phyloP scores from a whole-genome alignment of 441 rosid genomes.

The Aquilaria agallochum region DNA sequence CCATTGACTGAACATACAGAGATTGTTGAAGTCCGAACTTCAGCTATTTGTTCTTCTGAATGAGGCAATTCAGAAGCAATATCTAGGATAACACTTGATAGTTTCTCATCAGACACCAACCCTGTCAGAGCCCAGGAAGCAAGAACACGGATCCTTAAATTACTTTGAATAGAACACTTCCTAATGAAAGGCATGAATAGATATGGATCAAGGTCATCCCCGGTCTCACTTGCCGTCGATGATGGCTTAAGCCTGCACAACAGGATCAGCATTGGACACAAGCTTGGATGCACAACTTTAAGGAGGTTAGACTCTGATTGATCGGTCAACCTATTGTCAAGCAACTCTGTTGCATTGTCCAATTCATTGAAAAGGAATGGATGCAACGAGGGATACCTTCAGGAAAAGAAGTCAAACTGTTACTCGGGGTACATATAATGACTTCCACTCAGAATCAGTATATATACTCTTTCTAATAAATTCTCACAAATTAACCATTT shows the following conservation, averaged over 20 bases:
- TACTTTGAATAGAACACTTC: conserved; percentile 90
- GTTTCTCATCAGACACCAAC: conserved; percentile 91
- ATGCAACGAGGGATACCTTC: conserved; percentile 89
- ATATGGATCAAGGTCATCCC: conserved; percentile 92
- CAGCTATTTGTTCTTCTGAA: conserved; percentile 18
- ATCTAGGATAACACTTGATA: conserved; percentile 49
- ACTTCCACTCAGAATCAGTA: no score
- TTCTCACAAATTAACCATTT: no score
- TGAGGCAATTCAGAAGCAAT: conserved; percentile 74
- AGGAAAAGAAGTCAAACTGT: conserved; percentile 18
- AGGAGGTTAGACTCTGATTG: conserved; percentile 58
- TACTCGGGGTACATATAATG: no score
- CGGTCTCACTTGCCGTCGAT: conserved; percentile 78
- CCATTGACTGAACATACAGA: conserved; percentile 18
- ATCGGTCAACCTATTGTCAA: conserved; percentile 41
- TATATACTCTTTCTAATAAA: no score
- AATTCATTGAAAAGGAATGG: conserved; percentile 76
- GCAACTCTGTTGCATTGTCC: conserved; percentile 70
- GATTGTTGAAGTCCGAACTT: conserved; percentile 15
- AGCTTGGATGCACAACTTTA: conserved; percentile 88
- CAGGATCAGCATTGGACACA: conserved; percentile 93
- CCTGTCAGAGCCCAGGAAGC: conserved; percentile 96
- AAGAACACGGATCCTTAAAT: conserved; percentile 83
- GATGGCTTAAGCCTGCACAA: conserved; percentile 97
- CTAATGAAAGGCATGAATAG: conserved; percentile 88